phyloP scores from a whole-genome alignment of 1,139 yeast genomes.

The Taiozyma onychis region DNA sequence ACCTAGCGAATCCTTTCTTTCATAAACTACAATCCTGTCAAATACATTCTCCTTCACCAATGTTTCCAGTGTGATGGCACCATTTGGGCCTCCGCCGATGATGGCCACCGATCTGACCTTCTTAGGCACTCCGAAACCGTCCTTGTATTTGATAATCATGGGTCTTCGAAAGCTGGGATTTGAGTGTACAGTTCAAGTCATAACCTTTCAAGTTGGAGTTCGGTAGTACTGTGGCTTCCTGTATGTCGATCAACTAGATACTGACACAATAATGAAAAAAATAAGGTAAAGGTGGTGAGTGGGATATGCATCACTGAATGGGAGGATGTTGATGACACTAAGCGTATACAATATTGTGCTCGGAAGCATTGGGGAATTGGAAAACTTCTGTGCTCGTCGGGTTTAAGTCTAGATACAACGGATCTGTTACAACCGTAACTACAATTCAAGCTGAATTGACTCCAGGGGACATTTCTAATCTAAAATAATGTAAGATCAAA shows the following conservation, averaged over 20 bases:
- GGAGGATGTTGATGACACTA: too few relatives aligned
- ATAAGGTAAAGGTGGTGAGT: too few relatives aligned
- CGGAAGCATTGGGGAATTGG: too few relatives aligned
- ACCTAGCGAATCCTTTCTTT: constrained; percentile 27
- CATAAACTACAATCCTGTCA: constrained; percentile 28
- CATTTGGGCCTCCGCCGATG: constrained; percentile 30
- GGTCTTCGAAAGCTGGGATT: background rate
- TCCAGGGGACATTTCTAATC: background rate
- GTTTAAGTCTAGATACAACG: too few relatives aligned
- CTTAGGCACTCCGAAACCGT: background rate
- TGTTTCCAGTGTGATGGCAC: constrained; percentile 13
- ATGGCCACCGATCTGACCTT: constrained; percentile 20
- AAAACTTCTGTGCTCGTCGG: too few relatives aligned
- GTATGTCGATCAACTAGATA: too few relatives aligned
- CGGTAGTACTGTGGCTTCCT: background rate
- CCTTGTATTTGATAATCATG: background rate
- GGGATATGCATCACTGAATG: too few relatives aligned
- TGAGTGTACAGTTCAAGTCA: background rate
- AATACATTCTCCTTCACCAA: constrained; percentile 19
- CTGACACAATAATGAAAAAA: too few relatives aligned
- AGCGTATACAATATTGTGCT: too few relatives aligned
- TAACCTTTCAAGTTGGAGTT: background rate
- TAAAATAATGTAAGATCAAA: background rate
- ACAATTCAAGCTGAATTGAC: background rate
- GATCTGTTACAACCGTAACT: too few relatives aligned